phyloP scores from a whole-genome alignment of 345 rosid genomes.

The Camelina laxa region DNA sequence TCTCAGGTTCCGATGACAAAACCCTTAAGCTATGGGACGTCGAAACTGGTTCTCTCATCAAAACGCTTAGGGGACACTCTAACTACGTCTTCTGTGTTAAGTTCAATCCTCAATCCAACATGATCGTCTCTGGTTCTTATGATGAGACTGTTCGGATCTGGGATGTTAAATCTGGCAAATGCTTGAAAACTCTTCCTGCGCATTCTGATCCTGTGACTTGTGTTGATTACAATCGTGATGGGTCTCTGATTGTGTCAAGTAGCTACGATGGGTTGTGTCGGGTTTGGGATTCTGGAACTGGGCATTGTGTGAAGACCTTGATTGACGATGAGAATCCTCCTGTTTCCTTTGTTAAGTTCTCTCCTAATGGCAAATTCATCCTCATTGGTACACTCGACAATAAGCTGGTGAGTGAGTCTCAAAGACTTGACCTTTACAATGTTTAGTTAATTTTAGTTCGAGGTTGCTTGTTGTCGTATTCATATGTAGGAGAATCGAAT shows the following conservation, averaged over 20 bases:
- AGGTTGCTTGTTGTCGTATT: neutral
- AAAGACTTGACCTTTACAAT: neutral
- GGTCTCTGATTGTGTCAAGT: conserved; percentile 80
- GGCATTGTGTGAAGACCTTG: conserved; percentile 80
- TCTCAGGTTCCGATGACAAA: conserved; percentile 92
- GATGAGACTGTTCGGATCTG: conserved; percentile 91
- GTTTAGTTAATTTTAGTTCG: neutral
- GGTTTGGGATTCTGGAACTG: conserved; percentile 88
- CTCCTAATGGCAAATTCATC: conserved; percentile 87
- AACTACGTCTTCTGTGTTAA: conserved; percentile 78
- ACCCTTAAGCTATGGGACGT: conserved; percentile 94
- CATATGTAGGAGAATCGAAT: neutral
- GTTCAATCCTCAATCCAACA: conserved; percentile 83
- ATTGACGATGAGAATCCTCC: conserved; percentile 93
- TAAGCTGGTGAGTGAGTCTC: conserved; percentile 58
- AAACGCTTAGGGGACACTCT: conserved; percentile 78
- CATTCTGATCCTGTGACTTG: conserved; percentile 90
- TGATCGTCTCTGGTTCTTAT: conserved; percentile 86
- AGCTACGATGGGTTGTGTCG: conserved; percentile 90
- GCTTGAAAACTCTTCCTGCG: conserved; percentile 85
- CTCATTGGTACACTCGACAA: conserved; percentile 91
- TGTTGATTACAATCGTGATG: conserved; percentile 82
- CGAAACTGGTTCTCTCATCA: conserved; percentile 59
- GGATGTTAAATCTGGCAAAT: conserved; percentile 87
- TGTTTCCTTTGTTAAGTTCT: conserved; percentile 78